phyloP scores from a whole-genome alignment of 2,329 filamentous ascomycete species.

The Biscogniauxia marginata region DNA sequence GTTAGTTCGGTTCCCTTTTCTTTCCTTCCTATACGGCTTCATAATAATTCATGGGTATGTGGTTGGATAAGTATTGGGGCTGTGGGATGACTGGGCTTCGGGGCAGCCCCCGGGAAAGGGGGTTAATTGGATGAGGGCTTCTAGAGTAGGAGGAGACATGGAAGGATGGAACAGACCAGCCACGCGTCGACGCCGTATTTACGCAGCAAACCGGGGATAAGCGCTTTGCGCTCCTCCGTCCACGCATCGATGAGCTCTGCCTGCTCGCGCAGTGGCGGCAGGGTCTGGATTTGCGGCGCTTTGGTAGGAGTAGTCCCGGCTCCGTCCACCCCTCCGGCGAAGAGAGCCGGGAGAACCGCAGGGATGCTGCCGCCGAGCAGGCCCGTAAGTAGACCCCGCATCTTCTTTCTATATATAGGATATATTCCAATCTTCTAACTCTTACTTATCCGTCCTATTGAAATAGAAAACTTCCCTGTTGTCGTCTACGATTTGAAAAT shows the following conservation, averaged over 20 bases:
- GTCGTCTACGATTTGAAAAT: too few species aligned
- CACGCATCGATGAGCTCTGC: slow-evolving; percentile 43
- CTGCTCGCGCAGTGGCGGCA: slow-evolving; percentile 45
- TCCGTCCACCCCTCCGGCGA: neutral
- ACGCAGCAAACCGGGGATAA: slow-evolving; percentile 42
- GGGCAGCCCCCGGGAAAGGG: too few species aligned
- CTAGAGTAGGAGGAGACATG: neutral
- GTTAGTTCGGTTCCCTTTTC: neutral
- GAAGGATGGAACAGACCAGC: slow-evolving; percentile 36
- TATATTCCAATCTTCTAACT: neutral
- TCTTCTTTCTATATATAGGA: neutral
- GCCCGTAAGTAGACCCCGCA: slow-evolving; percentile 1
- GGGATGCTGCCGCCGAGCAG: neutral
- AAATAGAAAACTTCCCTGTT: too few species aligned
- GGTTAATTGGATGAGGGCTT: too few species aligned
- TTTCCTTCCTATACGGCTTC: too few species aligned
- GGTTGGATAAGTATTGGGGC: neutral
- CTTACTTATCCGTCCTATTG: too few species aligned
- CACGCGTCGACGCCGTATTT: slow-evolving; percentile 49
- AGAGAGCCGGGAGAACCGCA: neutral
- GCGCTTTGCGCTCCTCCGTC: slow-evolving; percentile 41
- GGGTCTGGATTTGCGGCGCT: slow-evolving; percentile 35
- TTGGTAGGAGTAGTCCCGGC: slow-evolving; percentile 8
- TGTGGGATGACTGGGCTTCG: neutral
- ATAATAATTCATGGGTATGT: neutral